These are phyloP conservation scores for Davidsoniella virescens DNA, from an alignment of 2,329 filamentous ascomycete genomes.

Conservation along the genomic window DNA sequence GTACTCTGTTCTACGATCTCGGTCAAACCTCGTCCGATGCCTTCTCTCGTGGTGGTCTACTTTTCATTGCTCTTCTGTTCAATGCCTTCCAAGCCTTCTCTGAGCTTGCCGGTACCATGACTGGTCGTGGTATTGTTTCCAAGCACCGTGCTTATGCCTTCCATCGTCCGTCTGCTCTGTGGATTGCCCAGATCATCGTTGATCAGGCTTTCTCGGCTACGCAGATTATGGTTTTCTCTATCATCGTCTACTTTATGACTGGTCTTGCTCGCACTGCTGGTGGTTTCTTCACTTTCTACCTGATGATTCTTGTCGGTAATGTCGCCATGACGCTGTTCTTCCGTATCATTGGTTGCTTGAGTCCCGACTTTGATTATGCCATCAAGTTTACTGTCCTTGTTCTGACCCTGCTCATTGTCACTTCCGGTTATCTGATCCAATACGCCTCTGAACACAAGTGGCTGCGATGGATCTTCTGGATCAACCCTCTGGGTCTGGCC, in stretches of 20 bases:
- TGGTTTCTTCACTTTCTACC: constrained; percentile 62
- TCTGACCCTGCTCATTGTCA: constrained; percentile 69
- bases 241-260: constrained; percentile 70
- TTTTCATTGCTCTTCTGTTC: constrained; percentile 68
- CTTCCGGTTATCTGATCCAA: constrained; percentile 71
- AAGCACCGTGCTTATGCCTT: constrained; percentile 77
- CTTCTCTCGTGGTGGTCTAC: constrained; percentile 65
- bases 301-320: constrained; percentile 53
- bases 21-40: constrained; percentile 50
- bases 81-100: constrained; percentile 79
- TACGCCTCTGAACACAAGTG: constrained; percentile 59
- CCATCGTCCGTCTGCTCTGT: constrained; percentile 64
- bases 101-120: constrained; percentile 60
- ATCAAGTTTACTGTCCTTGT: constrained; percentile 67
- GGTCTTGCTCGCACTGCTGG: constrained; percentile 52
- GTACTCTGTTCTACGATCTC: constrained; percentile 62
- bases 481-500: constrained; percentile 57
- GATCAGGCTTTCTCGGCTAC: constrained; percentile 56
- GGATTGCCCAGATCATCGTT: constrained; percentile 68
- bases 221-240: constrained; percentile 54
- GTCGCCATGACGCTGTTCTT: constrained; percentile 65
- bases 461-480: constrained; percentile 66
- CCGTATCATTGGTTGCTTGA: constrained; percentile 56
- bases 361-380: constrained; percentile 70
- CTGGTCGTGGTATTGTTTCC: constrained; percentile 60